These are phyloP conservation scores for Dittrichia graveolens DNA, from an alignment of 129 eudicot species.

Conservation along the genomic window DNA sequence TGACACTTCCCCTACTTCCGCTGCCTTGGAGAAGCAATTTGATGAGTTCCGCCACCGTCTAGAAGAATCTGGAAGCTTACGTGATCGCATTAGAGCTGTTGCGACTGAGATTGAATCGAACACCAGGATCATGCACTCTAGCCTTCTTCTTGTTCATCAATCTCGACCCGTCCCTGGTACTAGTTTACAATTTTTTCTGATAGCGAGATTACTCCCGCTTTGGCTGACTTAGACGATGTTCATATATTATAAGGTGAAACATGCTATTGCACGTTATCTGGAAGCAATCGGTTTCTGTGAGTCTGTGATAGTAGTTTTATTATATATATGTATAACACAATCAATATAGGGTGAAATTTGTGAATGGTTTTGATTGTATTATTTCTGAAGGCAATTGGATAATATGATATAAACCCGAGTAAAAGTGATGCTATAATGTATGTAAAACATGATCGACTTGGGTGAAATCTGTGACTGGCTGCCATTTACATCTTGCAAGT, in stretches of 20 bases:
- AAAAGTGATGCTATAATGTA: background rate
- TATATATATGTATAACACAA: background rate
- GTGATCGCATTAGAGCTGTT: slow-evolving; percentile 68
- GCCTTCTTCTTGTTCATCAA: slow-evolving; percentile 79
- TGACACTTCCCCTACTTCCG: slow-evolving; percentile 49
- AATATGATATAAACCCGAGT: background rate
- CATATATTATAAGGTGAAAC: too few relatives aligned
- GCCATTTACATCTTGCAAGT: background rate
- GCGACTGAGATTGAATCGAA: slow-evolving; percentile 66
- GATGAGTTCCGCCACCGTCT: slow-evolving; percentile 60
- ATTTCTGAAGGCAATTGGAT: background rate
- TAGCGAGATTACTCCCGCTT: too few relatives aligned
- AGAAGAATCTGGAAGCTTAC: slow-evolving; percentile 60
- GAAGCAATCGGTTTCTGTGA: slow-evolving; percentile 5
- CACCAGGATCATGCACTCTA: slow-evolving; percentile 62
- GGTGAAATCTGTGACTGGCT: background rate
- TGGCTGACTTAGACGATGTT: too few relatives aligned
- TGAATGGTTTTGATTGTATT: too few relatives aligned
- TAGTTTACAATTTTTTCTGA: background rate
- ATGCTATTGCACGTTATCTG: background rate
- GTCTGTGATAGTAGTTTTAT: background rate
- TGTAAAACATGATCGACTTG: slow-evolving; percentile 13
- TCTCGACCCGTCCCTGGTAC: slow-evolving; percentile 70
- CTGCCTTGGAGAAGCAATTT: slow-evolving; percentile 62
- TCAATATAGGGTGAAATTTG: background rate